phyloP scores from a whole-genome alignment of 2,329 filamentous ascomycete genomes.

The Corinectria fuckeliana region DNA sequence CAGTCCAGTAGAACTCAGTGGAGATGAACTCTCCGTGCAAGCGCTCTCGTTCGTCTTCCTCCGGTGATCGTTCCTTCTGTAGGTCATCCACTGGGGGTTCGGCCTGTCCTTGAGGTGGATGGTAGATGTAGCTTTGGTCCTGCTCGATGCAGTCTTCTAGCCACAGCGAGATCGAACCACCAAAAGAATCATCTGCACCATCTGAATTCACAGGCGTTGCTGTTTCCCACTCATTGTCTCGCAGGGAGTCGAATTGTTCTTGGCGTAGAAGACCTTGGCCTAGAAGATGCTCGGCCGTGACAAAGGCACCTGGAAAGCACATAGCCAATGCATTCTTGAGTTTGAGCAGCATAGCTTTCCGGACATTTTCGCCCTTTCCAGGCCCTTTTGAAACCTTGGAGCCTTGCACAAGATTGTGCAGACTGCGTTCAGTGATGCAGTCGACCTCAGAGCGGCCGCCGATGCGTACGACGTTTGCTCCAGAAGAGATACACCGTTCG shows the following conservation, averaged over 20 bases:
- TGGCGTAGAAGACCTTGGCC: conserved; percentile 64
- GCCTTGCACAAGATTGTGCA: conserved; percentile 65
- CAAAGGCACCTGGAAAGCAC: conserved; percentile 49
- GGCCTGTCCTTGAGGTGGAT: conserved; percentile 26
- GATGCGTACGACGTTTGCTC: conserved; percentile 61
- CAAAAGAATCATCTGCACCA: not conserved
- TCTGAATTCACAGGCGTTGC: not conserved
- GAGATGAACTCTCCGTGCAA: conserved; percentile 57
- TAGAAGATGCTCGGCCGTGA: conserved; percentile 62
- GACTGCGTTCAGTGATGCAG: conserved; percentile 68
- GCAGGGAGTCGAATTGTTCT: conserved; percentile 64
- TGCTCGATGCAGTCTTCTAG: conserved; percentile 24
- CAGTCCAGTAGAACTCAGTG: conserved; percentile 30
- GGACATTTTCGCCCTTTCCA: conserved; percentile 11
- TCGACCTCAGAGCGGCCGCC: conserved; percentile 73
- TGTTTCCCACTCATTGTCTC: conserved; percentile 33
- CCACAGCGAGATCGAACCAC: conserved; percentile 24
- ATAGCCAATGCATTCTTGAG: conserved; percentile 19
- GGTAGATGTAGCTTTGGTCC: conserved; percentile 31
- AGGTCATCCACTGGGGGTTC: conserved; percentile 11
- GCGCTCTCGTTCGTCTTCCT: conserved; percentile 53
- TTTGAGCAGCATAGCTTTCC: conserved; percentile 13
- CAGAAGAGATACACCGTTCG: conserved; percentile 60
- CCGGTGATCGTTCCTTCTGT: conserved; percentile 2
- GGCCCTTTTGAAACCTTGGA: conserved; percentile 19